A percentile compares a stretch with the other conserved stretches of the same genome.
Conservation (phyloP, 2,329 filamentous ascomycete species). For the Kalmusia sp. region DNA sequence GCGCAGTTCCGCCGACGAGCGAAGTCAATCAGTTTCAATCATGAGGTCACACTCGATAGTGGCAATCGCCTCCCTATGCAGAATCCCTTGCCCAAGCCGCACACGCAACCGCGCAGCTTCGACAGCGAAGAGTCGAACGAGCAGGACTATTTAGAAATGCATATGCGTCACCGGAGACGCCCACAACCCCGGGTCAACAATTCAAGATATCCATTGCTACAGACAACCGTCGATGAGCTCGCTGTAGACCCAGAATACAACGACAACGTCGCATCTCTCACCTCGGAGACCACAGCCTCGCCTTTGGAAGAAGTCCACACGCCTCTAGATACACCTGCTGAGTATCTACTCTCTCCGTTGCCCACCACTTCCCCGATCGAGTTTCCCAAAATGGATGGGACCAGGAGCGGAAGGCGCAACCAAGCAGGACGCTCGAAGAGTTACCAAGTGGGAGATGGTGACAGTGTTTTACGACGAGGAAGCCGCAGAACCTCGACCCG, state of each 20-base stretch:
- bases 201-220: conserved; percentile 43
- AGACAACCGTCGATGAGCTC: conserved; percentile 43
- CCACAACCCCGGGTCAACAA: conserved; percentile 32
- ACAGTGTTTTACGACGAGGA: conserved; percentile 42
- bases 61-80: conserved; percentile 47
- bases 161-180: conserved; percentile 29
- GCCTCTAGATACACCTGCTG: conserved; percentile 41
- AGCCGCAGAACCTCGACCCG: conserved; percentile 54
- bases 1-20: conserved; percentile 40
- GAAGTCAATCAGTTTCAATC: conserved; percentile 51
- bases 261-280: conserved; percentile 50
- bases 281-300: conserved; percentile 51
- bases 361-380: conserved; percentile 43
- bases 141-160: conserved; percentile 41
- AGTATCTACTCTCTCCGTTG: conserved; percentile 45
- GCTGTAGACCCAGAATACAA: conserved; percentile 32
- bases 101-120: conserved; percentile 22
- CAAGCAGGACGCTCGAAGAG: conserved; percentile 40
- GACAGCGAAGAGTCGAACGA: conserved; percentile 42
- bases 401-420: conserved; percentile 20
- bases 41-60: conserved; percentile 49
- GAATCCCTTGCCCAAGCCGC: conserved; percentile 44
- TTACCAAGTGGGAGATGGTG: conserved; percentile 37
- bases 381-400: conserved; percentile 37
- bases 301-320: conserved; percentile 49